Evolutionary conservation across 2,329 filamentous ascomycete species (phyloP).

Genomic region (Aspergillus neotritici): DNA sequence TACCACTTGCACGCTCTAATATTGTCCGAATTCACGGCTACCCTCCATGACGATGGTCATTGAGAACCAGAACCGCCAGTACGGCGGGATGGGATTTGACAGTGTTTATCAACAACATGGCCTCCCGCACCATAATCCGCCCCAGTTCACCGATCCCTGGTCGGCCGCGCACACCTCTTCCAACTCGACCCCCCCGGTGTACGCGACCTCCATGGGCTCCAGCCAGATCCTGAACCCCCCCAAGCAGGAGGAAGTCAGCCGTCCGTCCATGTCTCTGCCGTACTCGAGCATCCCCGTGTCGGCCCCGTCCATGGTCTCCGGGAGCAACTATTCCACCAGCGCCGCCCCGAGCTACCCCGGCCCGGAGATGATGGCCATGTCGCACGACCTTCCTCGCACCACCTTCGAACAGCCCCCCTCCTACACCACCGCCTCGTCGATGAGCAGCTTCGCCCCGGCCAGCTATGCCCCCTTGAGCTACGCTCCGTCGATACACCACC

Average conservation of each 20-base stretch:
- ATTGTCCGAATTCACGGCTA: conserved; percentile 7
- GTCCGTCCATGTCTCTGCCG: conserved; percentile 62
- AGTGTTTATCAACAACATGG: conserved; percentile 62
- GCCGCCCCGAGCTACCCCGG: conserved; percentile 51
- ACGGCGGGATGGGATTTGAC: conserved; percentile 75
- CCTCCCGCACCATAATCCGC: conserved; percentile 55
- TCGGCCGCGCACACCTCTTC: conserved; percentile 53
- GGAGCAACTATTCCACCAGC: conserved; percentile 61
- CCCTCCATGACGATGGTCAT: conserved; percentile 88
- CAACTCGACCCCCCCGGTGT: conserved; percentile 58
- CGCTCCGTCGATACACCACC: conserved; percentile 56
- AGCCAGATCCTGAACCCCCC: conserved; percentile 55
- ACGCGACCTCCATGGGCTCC: conserved; percentile 55
- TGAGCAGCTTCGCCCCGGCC: conserved; percentile 63
- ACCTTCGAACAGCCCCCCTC: conserved; percentile 67
- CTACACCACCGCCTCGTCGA: conserved; percentile 61
- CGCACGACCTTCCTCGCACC: conserved; percentile 73
- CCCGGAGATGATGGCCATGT: conserved; percentile 62
- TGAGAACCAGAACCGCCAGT: conserved; percentile 78
- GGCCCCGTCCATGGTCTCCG: conserved; percentile 63
- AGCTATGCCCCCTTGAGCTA: conserved; percentile 76
- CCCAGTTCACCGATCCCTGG: conserved; percentile 92
- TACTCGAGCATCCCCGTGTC: conserved; percentile 68
- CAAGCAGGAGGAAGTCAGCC: conserved; percentile 51
- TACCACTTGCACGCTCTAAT: too few species aligned